Base-by-base conservation (phyloP, 192 early-diverging fungal genomes). In the Chytriomyces sp. region DNA sequence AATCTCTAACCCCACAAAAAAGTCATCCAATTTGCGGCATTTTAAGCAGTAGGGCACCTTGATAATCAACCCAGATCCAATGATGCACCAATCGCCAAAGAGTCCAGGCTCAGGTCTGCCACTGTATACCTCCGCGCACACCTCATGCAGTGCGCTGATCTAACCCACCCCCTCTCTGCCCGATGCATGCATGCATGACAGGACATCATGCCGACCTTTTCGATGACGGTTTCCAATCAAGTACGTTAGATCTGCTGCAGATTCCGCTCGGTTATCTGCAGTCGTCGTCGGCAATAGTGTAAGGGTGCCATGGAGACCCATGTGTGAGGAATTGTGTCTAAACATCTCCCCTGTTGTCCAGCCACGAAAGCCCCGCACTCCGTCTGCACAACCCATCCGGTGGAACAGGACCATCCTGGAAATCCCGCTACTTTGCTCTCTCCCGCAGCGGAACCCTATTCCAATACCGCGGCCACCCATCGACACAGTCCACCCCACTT, bases 401-500 rank as follows among this genome's bases (percentile, higher is more conserved):
- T 4, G 35, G 35, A 35, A 35, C 35, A 35, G 35, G 35, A 4
- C 35, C 53, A 68, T 18, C 16, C 8, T 68, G 67, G 67, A 68
- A 47, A 24, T 8, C 16, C 46, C 67, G 67, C 26, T 68, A 68
- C 46, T 68, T 68, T 68, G 43, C 46, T 0, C 67, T 68, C 67
- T 9, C 43, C 13, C 43, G 16, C 13, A 44, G 16, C 24, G 35
- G 16, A 13, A 35, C 16, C 1, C 44, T 68, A 18, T 48, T 35
- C 47, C 26, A 46, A 4, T 68, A 46, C 67, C n/a, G 44, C 10
- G 10, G 35, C 2, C 10, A 28, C n/a, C 24, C 67, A 35, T 24
- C 67, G 16, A 24, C 67, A 9, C 9, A 11, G n/a, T 28, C 67
- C 1, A 10, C 46, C 8, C 67, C 67, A 1, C 26, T 68, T 20